Evolutionary conservation across 805 yeast genomes (phyloP).

Genomic region (Pichia kluyveri): DNA sequence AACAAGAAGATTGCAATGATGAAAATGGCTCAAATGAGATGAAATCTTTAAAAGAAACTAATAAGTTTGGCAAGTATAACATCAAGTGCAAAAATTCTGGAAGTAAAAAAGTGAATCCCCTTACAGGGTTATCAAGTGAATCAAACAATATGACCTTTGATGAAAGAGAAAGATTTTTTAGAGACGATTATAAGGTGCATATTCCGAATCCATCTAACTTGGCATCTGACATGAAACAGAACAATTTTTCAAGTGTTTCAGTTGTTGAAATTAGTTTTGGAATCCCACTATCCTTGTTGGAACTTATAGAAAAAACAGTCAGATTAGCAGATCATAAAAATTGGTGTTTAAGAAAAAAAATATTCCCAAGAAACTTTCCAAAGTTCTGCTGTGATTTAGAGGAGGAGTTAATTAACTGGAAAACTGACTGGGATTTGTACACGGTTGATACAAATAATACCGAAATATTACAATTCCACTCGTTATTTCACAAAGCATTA

Average conservation of each 20-base stretch:
- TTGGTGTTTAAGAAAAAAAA: constrained; percentile 32
- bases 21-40: background rate
- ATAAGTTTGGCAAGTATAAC: too few species aligned
- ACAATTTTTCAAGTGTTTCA: constrained; percentile 7
- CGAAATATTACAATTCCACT: constrained; percentile 21
- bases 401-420: constrained; percentile 41
- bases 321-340: constrained; percentile 44
- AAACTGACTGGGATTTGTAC: constrained; percentile 35
- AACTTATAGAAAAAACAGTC: constrained; percentile 36
- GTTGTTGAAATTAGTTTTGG: constrained; percentile 37
- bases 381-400: constrained; percentile 46
- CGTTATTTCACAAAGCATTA: constrained; percentile 33
- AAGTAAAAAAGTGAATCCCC: constrained; percentile 7
- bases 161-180: constrained; percentile 10
- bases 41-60: background rate
- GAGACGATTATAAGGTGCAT: constrained; percentile 4
- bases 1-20: constrained; percentile 1
- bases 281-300: constrained; percentile 36
- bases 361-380: constrained; percentile 47
- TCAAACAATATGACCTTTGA: constrained; percentile 3
- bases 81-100: too few species aligned
- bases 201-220: constrained; percentile 16
- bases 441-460: constrained; percentile 9
- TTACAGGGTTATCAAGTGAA: constrained; percentile 14
- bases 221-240: constrained; percentile 8